A percentile compares a stretch with the other conserved stretches of the same genome.
Evolutionary conservation across 257 asterid species (phyloP).

Genomic region (Knoxia roxburghii): DNA sequence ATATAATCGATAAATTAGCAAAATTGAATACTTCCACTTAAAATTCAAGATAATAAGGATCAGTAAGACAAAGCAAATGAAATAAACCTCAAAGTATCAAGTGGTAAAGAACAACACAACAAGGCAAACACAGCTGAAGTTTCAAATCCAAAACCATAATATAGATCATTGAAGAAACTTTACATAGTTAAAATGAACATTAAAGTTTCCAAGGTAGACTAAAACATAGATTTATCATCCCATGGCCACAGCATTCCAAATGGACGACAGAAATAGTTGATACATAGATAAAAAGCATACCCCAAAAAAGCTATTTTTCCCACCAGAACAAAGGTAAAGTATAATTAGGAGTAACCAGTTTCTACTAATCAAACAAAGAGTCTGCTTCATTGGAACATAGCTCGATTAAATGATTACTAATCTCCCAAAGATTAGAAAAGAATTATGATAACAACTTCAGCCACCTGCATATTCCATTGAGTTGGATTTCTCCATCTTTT

Average conservation of each 20-base stretch:
- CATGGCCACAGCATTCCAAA: not conserved
- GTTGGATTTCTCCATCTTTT: no score
- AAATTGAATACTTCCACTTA: not conserved
- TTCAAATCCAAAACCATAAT: not conserved
- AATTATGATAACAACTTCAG: not conserved
- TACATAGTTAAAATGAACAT: not conserved
- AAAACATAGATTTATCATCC: not conserved
- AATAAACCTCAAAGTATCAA: not conserved
- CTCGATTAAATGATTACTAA: not conserved
- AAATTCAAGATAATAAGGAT: not conserved
- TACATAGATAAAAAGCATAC: not conserved
- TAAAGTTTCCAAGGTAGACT: no score
- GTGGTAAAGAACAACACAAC: not conserved
- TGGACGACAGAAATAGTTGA: not conserved
- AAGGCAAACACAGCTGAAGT: not conserved
- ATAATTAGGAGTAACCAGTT: not conserved
- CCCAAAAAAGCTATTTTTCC: not conserved
- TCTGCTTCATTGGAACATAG: not conserved
- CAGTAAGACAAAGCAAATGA: not conserved
- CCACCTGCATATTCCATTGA: not conserved
- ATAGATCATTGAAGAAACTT: not conserved
- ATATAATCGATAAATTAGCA: not conserved
- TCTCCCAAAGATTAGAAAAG: not conserved
- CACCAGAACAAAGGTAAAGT: not conserved
- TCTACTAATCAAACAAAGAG: not conserved